Base-by-base conservation (phyloP, 768 basidiomycete genomes). In the Cyclocybe cylindracea region DNA sequence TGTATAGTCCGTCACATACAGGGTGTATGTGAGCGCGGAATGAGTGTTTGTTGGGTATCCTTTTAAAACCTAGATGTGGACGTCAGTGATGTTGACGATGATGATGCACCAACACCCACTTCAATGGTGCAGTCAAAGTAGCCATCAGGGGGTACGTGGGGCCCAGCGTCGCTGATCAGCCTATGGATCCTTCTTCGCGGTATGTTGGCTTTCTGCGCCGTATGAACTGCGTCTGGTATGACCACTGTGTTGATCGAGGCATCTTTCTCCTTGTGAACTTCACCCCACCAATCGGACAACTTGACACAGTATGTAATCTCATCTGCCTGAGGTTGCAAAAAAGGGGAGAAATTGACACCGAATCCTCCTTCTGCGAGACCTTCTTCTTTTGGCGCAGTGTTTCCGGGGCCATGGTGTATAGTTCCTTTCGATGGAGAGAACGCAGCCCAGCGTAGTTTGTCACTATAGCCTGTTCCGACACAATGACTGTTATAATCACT, bases 1-100 rank as follows among this genome's bases (percentile, higher is more conserved):
- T 5, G 86, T 85, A 60, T 86, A 87, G 57, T 89, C 87, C 1
- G 87, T 87, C 45, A 86, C 83, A 62, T 80, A 86, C 10, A 88
- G 52, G 31, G 66, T 75, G 51, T 76, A 73, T 24, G 24, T 24
- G 2, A 76, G 68, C 44, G 11, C 5, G 57, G 65, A 48, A 29
- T 44, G 46, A 34, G 68, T 65, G n/a, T 69, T 60, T 51, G 72
- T 77, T 42, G 54, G 18, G 44, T 76, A 70, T 7, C 69, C 75
- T 46, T 77, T 65, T 8, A 87, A 51, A 14, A 87, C 71, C 86
- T 87, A 49, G 9, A 34, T 24, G 35, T 52, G 11, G 29, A 37
- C 10, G 18, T 44, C 35, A 46, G 31, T 39, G 39, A 47, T 19
- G 13, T 44, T 2, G 33, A 37, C n/a, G 34, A 33, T 16, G n/a